Percentiles rank a stretch among this genome's conserved stretches.
phyloP scores from a whole-genome alignment of 805 yeast genomes.

The Blastobotrys attinorum region DNA sequence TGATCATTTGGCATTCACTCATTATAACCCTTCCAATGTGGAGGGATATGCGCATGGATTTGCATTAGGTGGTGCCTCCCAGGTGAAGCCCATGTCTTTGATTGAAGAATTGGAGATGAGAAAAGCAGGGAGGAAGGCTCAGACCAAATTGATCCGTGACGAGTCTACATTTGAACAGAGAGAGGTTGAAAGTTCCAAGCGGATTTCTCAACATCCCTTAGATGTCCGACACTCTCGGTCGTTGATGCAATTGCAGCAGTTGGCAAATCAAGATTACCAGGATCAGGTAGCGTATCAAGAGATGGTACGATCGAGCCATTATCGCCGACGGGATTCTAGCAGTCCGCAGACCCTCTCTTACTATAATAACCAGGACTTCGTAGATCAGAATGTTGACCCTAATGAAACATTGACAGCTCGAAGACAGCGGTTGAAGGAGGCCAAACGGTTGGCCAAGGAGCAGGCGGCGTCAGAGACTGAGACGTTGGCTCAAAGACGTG shows the following conservation, averaged over 20 bases:
- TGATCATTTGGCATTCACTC: constrained; percentile 24
- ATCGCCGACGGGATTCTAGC: background rate
- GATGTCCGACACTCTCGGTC: constrained; percentile 22
- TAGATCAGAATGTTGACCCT: constrained; percentile 13
- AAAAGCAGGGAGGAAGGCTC: constrained; percentile 25
- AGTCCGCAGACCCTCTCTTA: background rate
- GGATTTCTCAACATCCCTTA: constrained; percentile 20
- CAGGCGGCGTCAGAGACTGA: constrained; percentile 4
- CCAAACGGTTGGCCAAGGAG: constrained; percentile 8
- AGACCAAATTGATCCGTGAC: constrained; percentile 18
- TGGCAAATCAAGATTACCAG: constrained; percentile 25
- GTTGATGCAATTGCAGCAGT: constrained; percentile 25
- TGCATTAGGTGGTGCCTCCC: constrained; percentile 1
- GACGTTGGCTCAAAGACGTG: constrained; percentile 16
- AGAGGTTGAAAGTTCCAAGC: constrained; percentile 2
- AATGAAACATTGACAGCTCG: constrained; percentile 27
- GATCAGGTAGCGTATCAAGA: constrained; percentile 11
- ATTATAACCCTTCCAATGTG: constrained; percentile 19
- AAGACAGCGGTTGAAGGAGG: constrained; percentile 21
- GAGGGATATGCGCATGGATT: background rate
- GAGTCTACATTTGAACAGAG: constrained; percentile 10
- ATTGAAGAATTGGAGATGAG: constrained; percentile 32
- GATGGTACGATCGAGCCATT: background rate
- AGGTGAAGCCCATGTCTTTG: constrained; percentile 25
- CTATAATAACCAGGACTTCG: too few species aligned